phyloP scores from a whole-genome alignment of 495 filamentous ascomycete genomes.

The Bryoglossum gracile region DNA sequence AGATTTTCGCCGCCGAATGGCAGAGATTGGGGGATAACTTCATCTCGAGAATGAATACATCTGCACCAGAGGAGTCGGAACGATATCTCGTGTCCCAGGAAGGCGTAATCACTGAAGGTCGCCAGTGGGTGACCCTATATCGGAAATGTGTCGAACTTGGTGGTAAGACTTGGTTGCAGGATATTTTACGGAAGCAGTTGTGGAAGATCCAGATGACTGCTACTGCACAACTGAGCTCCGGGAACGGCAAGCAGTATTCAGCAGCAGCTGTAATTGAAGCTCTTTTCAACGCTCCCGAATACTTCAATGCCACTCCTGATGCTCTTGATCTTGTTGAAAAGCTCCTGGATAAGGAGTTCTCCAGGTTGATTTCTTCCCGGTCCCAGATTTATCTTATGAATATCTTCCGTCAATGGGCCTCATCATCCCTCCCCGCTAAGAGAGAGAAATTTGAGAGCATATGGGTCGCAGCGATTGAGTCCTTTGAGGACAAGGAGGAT shows the following conservation, averaged over 20 bases:
- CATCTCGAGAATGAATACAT: constrained; percentile 52
- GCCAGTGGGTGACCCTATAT: constrained; percentile 47
- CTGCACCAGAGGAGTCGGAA: constrained; percentile 70
- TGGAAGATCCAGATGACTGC: constrained; percentile 40
- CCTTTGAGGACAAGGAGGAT: background rate
- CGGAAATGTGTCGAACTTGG: no score
- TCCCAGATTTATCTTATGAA: no score
- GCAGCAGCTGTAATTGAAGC: constrained; percentile 58
- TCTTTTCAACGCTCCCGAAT: constrained; percentile 27
- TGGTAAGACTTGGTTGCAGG: no score
- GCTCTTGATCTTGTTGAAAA: no score
- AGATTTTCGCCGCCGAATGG: constrained; percentile 21
- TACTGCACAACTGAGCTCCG: constrained; percentile 40
- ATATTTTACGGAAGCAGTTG: background rate
- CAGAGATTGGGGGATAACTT: constrained; percentile 12
- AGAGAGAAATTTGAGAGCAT: background rate
- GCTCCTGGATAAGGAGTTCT: no score
- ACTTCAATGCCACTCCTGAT: no score
- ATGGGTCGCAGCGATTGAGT: background rate
- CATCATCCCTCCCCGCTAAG: no score
- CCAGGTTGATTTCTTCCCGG: constrained; percentile 16
- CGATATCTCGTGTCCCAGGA: constrained; percentile 66
- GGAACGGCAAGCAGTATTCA: constrained; percentile 79
- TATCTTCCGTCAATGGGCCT: no score
- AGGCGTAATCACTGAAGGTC: constrained; percentile 48